Evolutionary conservation across 2,329 filamentous ascomycete species (phyloP), one percentile per base, ranked within the genome.

Genomic region (Macrophomina phaseolina): DNA sequence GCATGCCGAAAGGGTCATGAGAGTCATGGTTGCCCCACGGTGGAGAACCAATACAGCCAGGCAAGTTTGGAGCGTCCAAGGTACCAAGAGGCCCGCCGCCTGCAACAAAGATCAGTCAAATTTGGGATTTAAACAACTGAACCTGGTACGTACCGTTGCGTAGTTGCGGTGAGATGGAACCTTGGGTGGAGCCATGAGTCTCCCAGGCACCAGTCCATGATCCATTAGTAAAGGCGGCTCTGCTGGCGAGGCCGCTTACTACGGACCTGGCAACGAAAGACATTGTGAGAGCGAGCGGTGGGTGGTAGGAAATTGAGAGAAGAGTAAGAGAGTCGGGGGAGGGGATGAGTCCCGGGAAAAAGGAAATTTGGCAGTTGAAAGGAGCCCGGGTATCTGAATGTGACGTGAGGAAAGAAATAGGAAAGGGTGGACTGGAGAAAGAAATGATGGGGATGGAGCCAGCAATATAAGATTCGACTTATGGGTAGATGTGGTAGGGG

Each of bases 1-100:
- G 76, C 70, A 77, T 75, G 16, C 61, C n/a, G 8, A 32, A 45
- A 23, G 46, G 23, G 8, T 53, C 9, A 28, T 42, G 16, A 12
- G 38, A 45, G 36, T 48, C 45, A 51, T 66, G 63, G 28, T 28
- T 23, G 30, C 40, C 55, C 55, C 64, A 58, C 5, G 40, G 53
- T 5, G 46, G 18, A 1, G 40, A 42, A 9, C 55, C 53, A 3
- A 66, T n/a, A 16, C 55, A 48, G 36, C 23, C 4, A 7, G 64
- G 64, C 32, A 66, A n/a, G 9, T 52, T 45, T 23, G 53, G 64
- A 2, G 64, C 64, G 16, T 52, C 34, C 53, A 66, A 16, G 14
- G 64, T 66, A 18, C 64, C 64, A 18, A 60, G 55, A 28, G 8
- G 34, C 36, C 45, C 16, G 55, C 53, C 55, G 23, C 64, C 64